Base-by-base conservation (phyloP, 257 asterid species). In the Solanum lycopersicoides region DNA sequence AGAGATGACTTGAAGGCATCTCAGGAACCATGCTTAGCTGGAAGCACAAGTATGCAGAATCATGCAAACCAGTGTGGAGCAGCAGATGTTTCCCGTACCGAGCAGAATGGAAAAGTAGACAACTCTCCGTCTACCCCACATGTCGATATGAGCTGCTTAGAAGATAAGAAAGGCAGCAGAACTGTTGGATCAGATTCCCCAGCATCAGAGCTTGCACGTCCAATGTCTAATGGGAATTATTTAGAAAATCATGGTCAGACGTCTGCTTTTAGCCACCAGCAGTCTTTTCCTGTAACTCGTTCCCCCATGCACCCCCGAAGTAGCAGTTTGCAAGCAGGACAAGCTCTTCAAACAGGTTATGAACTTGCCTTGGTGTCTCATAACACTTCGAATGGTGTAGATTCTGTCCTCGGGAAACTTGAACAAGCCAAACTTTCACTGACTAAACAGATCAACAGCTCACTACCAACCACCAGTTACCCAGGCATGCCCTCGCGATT, bases 331-430 rank as follows among this genome's bases (percentile, higher is more conserved):
- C 88, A 87, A 60, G 80, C 50, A 1, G 88, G 65, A 73, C 88
- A 71, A 83, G 76, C 90, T 87, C 88, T 93, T 1, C 85, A 87
- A 69, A 87, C 82, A 82, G 83, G 89, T 59, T 86, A 63, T 25
- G 91, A 92, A 83, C 94, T 94, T 89, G 91, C 97, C 79, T 89
- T 92, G 88, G 82, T 92, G 68, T 90, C 94, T 74, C 90, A 83
- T 84, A 94, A 89, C 74, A 86, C 93, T n/a, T 84, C 91, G 5
- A 88, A 65, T 65, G 56, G 89, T 76, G 80, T 94, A 56, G 90
- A 90, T 60, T 88, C 97, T 79, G 98, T 94, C 85, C 92, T 96
- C 16, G 92, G 90, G 86, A 96, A 94, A 35, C 97, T 96, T 77
- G 93, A 93, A 66, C 92, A 3, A 66, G 98, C 98, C 86, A 95